Conservation (phyloP, 2,329 filamentous ascomycete species). For the Epichloe gansuensis region DNA sequence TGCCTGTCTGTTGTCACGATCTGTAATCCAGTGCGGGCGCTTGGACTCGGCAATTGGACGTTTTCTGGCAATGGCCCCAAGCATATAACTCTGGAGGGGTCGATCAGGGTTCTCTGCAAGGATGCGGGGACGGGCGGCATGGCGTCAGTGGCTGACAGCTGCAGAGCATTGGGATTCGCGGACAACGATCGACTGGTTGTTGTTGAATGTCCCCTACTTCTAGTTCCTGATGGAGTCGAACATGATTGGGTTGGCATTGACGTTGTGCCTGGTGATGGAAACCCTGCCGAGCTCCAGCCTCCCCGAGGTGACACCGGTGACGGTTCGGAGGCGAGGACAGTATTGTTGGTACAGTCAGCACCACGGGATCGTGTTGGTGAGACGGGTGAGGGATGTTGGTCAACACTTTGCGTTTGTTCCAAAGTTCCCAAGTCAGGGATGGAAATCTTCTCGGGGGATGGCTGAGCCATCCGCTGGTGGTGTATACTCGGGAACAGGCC, state of each 20-base stretch:
- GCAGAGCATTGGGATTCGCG: neutral
- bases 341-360: slow-evolving; percentile 18
- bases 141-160: neutral
- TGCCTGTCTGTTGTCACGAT: slow-evolving; percentile 5
- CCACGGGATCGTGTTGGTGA: slow-evolving; percentile 12
- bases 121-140: slow-evolving; percentile 5
- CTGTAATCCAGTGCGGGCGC: slow-evolving; percentile 5
- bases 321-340: slow-evolving; percentile 29
- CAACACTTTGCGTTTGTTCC: slow-evolving; percentile 8
- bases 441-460: slow-evolving; percentile 18
- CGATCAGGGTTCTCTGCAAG: slow-evolving; percentile 39
- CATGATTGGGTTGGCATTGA: slow-evolving; percentile 16
- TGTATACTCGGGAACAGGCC: slow-evolving; percentile 36
- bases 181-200: slow-evolving; percentile 6
- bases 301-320: slow-evolving; percentile 37
- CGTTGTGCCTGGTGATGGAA: slow-evolving; percentile 30
- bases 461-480: slow-evolving; percentile 23
- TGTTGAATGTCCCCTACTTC: slow-evolving; percentile 6
- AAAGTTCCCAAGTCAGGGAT: slow-evolving; percentile 9
- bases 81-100: slow-evolving; percentile 40
- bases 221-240: slow-evolving; percentile 8
- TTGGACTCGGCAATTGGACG: slow-evolving; percentile 19
- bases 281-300: slow-evolving; percentile 28
- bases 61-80: slow-evolving; percentile 42
- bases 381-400: slow-evolving; percentile 7